Base-by-base conservation (phyloP, 805 yeast genomes). In the Metschnikowia lachancei region DNA sequence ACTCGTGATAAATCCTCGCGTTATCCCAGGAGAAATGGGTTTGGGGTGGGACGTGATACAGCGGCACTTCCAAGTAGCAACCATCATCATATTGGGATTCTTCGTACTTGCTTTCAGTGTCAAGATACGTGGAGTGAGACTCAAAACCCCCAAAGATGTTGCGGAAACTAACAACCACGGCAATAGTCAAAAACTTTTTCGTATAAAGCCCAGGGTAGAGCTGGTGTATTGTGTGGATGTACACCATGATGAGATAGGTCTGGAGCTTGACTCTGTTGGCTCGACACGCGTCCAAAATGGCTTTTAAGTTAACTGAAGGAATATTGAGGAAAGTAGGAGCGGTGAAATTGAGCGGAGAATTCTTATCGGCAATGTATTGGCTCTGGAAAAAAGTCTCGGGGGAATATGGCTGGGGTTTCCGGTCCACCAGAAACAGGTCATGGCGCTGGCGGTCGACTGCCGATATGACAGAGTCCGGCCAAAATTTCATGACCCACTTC, bases 311-410 rank as follows among this genome's bases (percentile, higher is more conserved):
- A 4, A 19, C 33, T 6, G 43, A 13, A 2, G 43, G 24, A 10
- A 44, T 19, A 37, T 44, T 44, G 34, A 44, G 11, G 19, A 39
- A 38, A 8, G 16, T 3, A 13, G 43, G 36, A 9, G 17, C 11
- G 22, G 39, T 32, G 8, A 11, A n/a, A 36, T 44, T 44, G n/a
- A 44, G 22, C 3, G 47, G 47, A 1, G 47, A 44, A n/a, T 29
- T 17, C 12, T 33, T 36, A 20, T 16, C 36, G 16, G 34, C 16
- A 10, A 35, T 12, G 31, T 44, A 24, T 1, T 39, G 32, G 31
- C 47, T 39, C 11, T 39, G 33, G n/a, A 30, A 44, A 24, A 44
- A 44, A 22, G 39, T 34, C 9, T 44, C 26, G 17, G 20, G 14
- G 12, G 41, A 29, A 20, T 32, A 44, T 10, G 47, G 43, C 19